These are phyloP conservation scores for Fusarium nurragi DNA, from an alignment of 2,329 filamentous ascomycete genomes.

Conservation along the genomic window DNA sequence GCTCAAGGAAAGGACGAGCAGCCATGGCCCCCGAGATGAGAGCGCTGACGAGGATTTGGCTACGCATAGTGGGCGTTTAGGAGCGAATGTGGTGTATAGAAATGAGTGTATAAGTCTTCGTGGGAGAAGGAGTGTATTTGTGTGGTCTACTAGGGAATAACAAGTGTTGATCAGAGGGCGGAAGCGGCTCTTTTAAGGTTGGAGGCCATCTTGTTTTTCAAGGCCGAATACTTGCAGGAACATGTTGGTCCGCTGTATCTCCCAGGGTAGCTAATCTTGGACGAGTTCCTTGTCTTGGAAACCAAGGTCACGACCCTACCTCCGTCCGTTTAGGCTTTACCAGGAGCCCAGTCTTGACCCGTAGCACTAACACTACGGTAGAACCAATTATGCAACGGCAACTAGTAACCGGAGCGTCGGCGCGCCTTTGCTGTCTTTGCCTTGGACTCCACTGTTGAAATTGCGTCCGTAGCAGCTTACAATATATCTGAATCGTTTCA, in stretches of 20 bases:
- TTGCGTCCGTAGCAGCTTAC: conserved; percentile 30
- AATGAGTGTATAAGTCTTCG: conserved; percentile 13
- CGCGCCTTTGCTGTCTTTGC: conserved; percentile 6
- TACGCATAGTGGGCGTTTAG: conserved; percentile 31
- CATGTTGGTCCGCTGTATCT: neutral
- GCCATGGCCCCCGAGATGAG: conserved; percentile 51
- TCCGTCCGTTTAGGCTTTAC: conserved; percentile 15
- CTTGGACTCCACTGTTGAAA: conserved; percentile 34
- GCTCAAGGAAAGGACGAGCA: conserved; percentile 56
- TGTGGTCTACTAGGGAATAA: neutral
- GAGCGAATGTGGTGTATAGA: neutral
- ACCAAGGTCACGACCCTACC: neutral
- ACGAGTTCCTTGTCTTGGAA: neutral
- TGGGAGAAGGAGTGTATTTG: conserved; percentile 1
- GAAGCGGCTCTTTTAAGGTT: conserved; percentile 35
- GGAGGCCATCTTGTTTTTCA: neutral
- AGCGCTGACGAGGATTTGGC: conserved; percentile 38
- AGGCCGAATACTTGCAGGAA: neutral
- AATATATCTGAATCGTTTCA: conserved; percentile 38
- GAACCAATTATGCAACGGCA: conserved; percentile 21
- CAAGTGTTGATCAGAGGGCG: conserved; percentile 2
- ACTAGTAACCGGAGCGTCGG: conserved; percentile 1
- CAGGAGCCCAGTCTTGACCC: conserved; percentile 3
- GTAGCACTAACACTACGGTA: neutral
- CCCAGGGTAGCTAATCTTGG: neutral